Evolutionary conservation across 2,329 filamentous ascomycete species (phyloP).

Genomic region (Biscogniauxia sp.): DNA sequence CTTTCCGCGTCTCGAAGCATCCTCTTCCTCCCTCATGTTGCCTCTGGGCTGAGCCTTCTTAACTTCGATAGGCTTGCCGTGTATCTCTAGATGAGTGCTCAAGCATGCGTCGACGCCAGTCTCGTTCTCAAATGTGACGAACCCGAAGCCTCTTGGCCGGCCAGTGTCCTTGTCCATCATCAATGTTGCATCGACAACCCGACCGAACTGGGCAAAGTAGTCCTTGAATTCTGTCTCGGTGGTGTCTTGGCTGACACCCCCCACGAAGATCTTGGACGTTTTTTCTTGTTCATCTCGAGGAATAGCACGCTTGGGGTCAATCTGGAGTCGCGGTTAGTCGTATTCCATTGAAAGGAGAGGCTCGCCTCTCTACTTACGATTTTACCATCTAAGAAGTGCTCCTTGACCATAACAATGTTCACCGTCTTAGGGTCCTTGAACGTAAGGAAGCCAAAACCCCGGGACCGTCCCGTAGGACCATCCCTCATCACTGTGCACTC

Average conservation of each 20-base stretch:
- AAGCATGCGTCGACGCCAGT: conserved; percentile 91
- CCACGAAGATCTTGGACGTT: conserved; percentile 98
- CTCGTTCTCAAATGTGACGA: conserved; percentile 97
- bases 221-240: conserved; percentile 95
- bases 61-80: conserved; percentile 95
- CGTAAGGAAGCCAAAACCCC: conserved; percentile 95
- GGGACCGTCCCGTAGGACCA: conserved; percentile 85
- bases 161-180: conserved; percentile 99
- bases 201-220: conserved; percentile 95
- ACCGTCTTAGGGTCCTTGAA: conserved; percentile 98
- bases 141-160: conserved; percentile 92
- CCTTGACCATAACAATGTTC: conserved; percentile 99
- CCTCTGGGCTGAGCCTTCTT: conserved; percentile 96
- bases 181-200: conserved; percentile 92
- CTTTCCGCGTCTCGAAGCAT: conserved; percentile 60
- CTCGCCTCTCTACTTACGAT: conserved; percentile 64
- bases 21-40: conserved; percentile 89
- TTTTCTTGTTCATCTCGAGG: conserved; percentile 97
- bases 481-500: conserved; percentile 99
- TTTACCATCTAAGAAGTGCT: conserved; percentile 96
- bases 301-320: conserved; percentile 96
- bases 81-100: conserved; percentile 80
- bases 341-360: neutral
- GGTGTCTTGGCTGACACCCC: conserved; percentile 94
- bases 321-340: conserved; percentile 51